Evolutionary conservation across 805 yeast genomes (phyloP).

Genomic region (Clavispora asparagi): DNA sequence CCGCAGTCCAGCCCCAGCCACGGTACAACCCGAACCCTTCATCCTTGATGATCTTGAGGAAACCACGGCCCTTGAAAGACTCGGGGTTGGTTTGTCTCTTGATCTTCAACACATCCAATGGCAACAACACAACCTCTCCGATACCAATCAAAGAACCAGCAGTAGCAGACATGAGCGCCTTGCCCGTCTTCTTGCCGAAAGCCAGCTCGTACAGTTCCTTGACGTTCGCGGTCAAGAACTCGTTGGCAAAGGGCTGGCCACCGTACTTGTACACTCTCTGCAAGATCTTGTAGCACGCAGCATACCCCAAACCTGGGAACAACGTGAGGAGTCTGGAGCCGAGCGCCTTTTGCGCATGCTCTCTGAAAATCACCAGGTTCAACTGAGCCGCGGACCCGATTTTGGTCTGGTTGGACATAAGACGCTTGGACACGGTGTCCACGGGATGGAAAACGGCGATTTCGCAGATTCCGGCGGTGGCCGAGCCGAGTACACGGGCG

Average conservation of each 20-base stretch:
- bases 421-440: slow-evolving; percentile 94
- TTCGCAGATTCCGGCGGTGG: slow-evolving; percentile 95
- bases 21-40: slow-evolving; percentile 93
- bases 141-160: slow-evolving; percentile 97
- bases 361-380: slow-evolving; percentile 82
- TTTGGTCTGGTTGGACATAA: slow-evolving; percentile 75
- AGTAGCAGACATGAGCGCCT: slow-evolving; percentile 93
- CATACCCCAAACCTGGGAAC: slow-evolving; percentile 98
- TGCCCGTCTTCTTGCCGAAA: slow-evolving; percentile 93
- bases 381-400: slow-evolving; percentile 61
- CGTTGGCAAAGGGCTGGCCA: slow-evolving; percentile 98
- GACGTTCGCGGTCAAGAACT: slow-evolving; percentile 74
- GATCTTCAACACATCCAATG: slow-evolving; percentile 93
- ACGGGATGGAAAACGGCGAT: slow-evolving; percentile 98
- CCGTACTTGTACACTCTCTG: slow-evolving; percentile 99
- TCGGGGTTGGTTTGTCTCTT: slow-evolving; percentile 99
- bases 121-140: slow-evolving; percentile 93
- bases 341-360: slow-evolving; percentile 67
- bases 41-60: slow-evolving; percentile 75
- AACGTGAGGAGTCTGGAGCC: slow-evolving; percentile 71
- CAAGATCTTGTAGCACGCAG: slow-evolving; percentile 92
- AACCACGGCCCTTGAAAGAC: slow-evolving; percentile 97
- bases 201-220: slow-evolving; percentile 61
- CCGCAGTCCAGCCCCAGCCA: slow-evolving; percentile 99
- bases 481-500: slow-evolving; percentile 95